phyloP scores from a whole-genome alignment of 805 yeast species.

The Wickerhamia fluorescens region DNA sequence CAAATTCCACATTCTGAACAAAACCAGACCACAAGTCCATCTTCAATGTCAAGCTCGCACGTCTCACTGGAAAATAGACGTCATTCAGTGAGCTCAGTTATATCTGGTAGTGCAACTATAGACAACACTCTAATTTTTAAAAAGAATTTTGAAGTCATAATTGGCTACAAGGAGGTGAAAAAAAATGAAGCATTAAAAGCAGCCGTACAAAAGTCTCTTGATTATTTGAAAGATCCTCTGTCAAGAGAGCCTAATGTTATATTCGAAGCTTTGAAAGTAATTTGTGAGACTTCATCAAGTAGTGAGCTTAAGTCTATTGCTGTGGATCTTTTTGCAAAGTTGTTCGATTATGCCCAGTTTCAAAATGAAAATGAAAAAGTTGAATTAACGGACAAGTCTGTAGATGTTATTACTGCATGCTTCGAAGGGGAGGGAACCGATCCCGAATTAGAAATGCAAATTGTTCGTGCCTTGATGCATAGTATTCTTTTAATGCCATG shows the following conservation, averaged over 20 bases:
- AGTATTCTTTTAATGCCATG: slow-evolving; percentile 80
- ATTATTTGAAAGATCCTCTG: slow-evolving; percentile 30
- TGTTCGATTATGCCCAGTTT: slow-evolving; percentile 80
- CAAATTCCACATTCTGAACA: no score
- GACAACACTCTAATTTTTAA: slow-evolving; percentile 30
- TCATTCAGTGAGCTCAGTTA: no score
- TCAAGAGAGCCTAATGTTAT: slow-evolving; percentile 45
- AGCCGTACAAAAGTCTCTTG: slow-evolving; percentile 35
- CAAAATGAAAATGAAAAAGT: slow-evolving; percentile 50
- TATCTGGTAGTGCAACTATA: slow-evolving; percentile 9
- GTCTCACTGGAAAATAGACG: no score
- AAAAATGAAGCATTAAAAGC: slow-evolving; percentile 37
- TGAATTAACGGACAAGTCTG: slow-evolving; percentile 70
- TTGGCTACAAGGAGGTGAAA: slow-evolving; percentile 55
- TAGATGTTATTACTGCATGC: slow-evolving; percentile 75
- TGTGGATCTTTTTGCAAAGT: slow-evolving; percentile 78
- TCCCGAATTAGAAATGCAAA: slow-evolving; percentile 82
- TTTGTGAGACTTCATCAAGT: slow-evolving; percentile 58
- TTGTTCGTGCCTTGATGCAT: slow-evolving; percentile 84
- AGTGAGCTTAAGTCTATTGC: slow-evolving; percentile 65
- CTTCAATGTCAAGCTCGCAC: no score
- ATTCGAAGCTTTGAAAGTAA: slow-evolving; percentile 70
- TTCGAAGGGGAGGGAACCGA: slow-evolving; percentile 93
- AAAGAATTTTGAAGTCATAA: slow-evolving; percentile 51
- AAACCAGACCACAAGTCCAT: no score